phyloP scores from a whole-genome alignment of 2,329 filamentous ascomycete genomes.

The Colletotrichum sp. region DNA sequence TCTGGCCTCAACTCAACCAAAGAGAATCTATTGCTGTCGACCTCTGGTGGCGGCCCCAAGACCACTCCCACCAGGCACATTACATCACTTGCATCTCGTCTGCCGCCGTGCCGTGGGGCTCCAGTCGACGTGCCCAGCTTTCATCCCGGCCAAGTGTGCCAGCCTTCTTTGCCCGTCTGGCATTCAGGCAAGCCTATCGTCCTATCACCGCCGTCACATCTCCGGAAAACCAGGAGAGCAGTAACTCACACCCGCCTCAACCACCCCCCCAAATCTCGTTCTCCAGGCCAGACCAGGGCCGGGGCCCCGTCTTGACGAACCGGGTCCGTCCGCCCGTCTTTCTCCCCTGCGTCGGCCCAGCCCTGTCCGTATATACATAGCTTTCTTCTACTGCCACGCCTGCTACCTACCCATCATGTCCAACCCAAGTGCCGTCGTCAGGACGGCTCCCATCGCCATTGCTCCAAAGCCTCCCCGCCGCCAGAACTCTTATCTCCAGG shows the following conservation, averaged over 20 bases:
- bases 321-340: conserved; percentile 19
- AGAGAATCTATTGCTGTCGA: not conserved
- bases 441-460: conserved; percentile 71
- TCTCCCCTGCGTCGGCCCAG: conserved; percentile 31
- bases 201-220: conserved; percentile 14
- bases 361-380: conserved; percentile 26
- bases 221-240: not conserved
- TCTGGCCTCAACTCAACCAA: not conserved
- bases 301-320: conserved; percentile 23
- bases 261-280: not conserved
- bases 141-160: conserved; percentile 3
- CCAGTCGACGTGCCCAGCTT: not conserved
- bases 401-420: conserved; percentile 50
- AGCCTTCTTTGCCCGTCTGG: not conserved
- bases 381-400: conserved; percentile 17
- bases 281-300: conserved; percentile 11
- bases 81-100: conserved; percentile 17
- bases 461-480: conserved; percentile 61
- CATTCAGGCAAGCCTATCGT: conserved; percentile 8
- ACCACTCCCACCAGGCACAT: conserved; percentile 8
- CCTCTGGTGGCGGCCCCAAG: conserved; percentile 9
- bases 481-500: conserved; percentile 48
- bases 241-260: conserved; percentile 8
- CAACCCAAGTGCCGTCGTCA: conserved; percentile 56
- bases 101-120: conserved; percentile 12